Conservation (phyloP, 148 eudicot species). For the Simmondsia chinensis region DNA sequence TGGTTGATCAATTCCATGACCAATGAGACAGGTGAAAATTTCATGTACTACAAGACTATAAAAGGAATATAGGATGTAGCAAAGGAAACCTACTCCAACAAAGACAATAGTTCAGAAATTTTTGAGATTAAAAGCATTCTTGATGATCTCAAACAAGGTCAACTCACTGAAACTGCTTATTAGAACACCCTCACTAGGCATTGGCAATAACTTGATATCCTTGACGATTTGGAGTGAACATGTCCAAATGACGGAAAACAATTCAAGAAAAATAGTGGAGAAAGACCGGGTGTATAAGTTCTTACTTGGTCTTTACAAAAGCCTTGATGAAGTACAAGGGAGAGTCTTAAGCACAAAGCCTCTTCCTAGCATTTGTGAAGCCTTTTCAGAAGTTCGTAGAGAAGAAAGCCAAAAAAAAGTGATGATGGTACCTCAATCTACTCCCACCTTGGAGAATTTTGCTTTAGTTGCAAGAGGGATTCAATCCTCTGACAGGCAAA, state of each 20-base stretch:
- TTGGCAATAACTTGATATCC: constrained; percentile 3
- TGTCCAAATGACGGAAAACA: not conserved
- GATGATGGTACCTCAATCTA: not conserved
- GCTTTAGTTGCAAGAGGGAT: not conserved
- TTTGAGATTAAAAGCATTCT: not conserved
- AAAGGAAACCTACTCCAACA: not conserved
- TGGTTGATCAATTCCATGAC: not conserved
- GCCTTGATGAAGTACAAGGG: constrained; percentile 4
- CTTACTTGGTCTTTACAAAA: not conserved
- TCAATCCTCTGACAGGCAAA: not conserved
- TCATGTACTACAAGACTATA: not conserved
- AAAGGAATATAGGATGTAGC: not conserved
- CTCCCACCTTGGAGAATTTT: not conserved
- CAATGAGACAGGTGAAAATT: not conserved
- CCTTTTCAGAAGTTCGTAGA: not conserved
- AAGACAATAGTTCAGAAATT: not conserved
- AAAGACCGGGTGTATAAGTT: not conserved
- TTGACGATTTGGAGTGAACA: not conserved
- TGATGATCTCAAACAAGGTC: constrained; percentile 2
- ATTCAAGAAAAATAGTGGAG: constrained; percentile 1
- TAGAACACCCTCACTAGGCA: not conserved
- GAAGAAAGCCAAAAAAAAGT: constrained; percentile 1
- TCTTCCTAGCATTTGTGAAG: not conserved
- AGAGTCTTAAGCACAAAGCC: not conserved
- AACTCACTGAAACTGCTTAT: not conserved